Percentiles rank a stretch among this genome's conserved stretches.
Evolutionary conservation across 805 yeast genomes (phyloP).

Genomic region (Diddensiella transvaalensis): DNA sequence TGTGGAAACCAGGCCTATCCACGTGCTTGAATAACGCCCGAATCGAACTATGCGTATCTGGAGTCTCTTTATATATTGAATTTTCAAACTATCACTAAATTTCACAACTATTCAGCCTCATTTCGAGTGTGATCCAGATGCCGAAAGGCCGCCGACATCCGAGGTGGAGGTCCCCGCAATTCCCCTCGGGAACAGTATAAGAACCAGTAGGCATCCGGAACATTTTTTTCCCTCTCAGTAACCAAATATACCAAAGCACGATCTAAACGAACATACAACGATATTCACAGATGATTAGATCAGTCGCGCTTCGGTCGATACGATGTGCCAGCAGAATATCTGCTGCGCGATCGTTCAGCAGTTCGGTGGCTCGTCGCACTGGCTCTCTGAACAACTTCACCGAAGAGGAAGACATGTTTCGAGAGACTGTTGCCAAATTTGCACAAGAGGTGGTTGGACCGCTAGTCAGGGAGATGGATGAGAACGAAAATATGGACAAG

Average conservation of each 20-base stretch:
- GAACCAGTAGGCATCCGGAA: not conserved
- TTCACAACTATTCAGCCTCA: too few species aligned
- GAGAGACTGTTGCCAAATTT: constrained; percentile 39
- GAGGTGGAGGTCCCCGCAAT: not conserved
- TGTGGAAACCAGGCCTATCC: too few species aligned
- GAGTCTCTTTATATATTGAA: too few species aligned
- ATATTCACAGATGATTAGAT: not conserved
- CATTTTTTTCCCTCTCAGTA: not conserved
- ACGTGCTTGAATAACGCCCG: too few species aligned
- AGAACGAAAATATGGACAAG: constrained; percentile 35
- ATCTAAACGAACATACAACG: not conserved
- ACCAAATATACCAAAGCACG: too few species aligned
- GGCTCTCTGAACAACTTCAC: constrained; percentile 34
- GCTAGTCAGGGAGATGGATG: constrained; percentile 39
- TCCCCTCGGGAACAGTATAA: not conserved
- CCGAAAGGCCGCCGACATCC: not conserved
- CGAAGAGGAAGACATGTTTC: constrained; percentile 42
- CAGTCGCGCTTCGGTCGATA: not conserved
- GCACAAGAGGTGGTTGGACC: constrained; percentile 40
- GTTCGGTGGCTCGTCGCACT: constrained; percentile 1
- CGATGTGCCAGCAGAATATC: not conserved
- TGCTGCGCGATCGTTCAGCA: not conserved
- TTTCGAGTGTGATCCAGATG: too few species aligned
- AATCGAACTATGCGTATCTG: too few species aligned
- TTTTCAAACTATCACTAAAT: too few species aligned